Evolutionary conservation across 345 rosid species (phyloP), one percentile per base, ranked within the genome.

Genomic region (Sisymbrium irio): DNA sequence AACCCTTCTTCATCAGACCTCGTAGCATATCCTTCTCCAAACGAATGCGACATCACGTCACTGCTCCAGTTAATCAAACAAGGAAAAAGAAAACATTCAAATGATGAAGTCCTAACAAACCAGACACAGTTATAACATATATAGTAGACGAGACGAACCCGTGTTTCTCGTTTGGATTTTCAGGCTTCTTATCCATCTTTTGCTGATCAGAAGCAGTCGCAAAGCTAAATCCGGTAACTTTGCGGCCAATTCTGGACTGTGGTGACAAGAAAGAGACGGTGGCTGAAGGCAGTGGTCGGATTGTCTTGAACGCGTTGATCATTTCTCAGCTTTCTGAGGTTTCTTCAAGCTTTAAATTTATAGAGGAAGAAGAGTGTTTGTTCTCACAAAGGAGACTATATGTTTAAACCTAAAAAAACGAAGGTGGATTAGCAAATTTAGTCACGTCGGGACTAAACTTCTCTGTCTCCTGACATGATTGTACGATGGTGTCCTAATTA

Each of bases 1-100:
- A 86, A 89, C 9, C 96, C 97, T 83, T 92, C 97, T 63, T 92
- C 94, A 30, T 92, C 91, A 5, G 83, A 68, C 82, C 96, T 88
- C 10, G 94, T 85, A 0, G 94, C 55, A 69, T 92, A 92, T 36
- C 86, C 93, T 63, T 89, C 97, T 40, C 97, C 97, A 68, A 49
- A 90, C 13, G 97, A 87, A 67, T 86, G 86, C 14, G 88, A 83
- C 91, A 89, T 90, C 67, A 72, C 81, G 72, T 89, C 87, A 79
- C 97, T 88, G 64, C 33, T 55, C 39, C 62, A 56, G 0, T 22
- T 47, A 15, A 37, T 11, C 13, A 0, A 41, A 49, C 12, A 13
- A 32, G 19, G 0, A 13, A 9, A 7, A 0, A 7, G 7, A 17
- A 32, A 33, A 9, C n/a, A n/a, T n/a, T 62, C 18, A 42, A 6